A percentile compares a stretch with the other conserved stretches of the same genome.
These are phyloP conservation scores for Scenedesmus sp. DNA, from an alignment of 163 green algal genomes.

Conservation along the genomic window DNA sequence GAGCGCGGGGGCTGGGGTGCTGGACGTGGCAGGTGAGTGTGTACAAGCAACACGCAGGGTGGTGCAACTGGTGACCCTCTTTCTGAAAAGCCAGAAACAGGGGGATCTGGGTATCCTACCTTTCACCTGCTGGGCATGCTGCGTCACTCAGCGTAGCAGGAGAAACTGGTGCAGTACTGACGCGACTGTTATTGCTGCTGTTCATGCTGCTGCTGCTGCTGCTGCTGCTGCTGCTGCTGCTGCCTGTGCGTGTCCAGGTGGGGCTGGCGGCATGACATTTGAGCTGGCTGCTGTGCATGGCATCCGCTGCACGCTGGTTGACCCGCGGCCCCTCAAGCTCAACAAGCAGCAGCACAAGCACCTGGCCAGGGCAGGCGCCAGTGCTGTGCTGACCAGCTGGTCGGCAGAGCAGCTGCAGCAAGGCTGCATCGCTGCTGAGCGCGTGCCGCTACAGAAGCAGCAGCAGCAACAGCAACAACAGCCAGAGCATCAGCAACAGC, in stretches of 20 bases:
- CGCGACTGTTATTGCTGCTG: neutral
- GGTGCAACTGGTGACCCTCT: neutral
- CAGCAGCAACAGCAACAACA: neutral
- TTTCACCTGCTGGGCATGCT: too few relatives aligned
- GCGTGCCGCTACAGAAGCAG: neutral
- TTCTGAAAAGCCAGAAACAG: too few relatives aligned
- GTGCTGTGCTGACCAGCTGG: neutral
- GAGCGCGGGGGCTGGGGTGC: slow-evolving; percentile 59
- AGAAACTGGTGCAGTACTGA: neutral
- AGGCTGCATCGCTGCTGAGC: neutral
- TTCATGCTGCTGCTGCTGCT: neutral
- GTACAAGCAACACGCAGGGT: too few relatives aligned
- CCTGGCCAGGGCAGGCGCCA: slow-evolving; percentile 37
- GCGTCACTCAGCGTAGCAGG: too few relatives aligned
- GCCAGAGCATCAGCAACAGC: neutral
- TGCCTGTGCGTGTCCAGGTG: slow-evolving; percentile 5
- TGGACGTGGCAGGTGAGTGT: slow-evolving; percentile 68
- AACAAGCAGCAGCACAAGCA: slow-evolving; percentile 59
- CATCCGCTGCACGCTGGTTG: slow-evolving; percentile 72
- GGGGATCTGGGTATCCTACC: too few relatives aligned
- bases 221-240: neutral
- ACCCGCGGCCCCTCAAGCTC: slow-evolving; percentile 74
- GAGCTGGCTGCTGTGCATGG: slow-evolving; percentile 55
- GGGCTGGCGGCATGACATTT: slow-evolving; percentile 45
- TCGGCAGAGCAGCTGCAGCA: slow-evolving; percentile 19